Conservation (phyloP, 805 yeast genomes). For the Schizosaccharomyces pombe region DNA sequence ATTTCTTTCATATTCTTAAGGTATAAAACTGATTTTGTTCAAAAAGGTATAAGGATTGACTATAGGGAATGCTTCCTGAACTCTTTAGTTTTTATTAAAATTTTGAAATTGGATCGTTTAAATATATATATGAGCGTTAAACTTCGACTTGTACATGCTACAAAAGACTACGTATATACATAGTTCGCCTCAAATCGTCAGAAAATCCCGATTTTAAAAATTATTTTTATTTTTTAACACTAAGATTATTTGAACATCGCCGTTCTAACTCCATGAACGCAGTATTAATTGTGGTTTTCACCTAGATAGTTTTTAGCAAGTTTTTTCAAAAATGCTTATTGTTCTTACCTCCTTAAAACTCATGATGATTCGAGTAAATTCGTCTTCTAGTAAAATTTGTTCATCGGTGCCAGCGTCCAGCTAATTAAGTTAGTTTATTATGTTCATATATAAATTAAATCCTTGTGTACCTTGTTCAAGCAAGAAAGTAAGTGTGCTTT, state of each 20-base stretch:
- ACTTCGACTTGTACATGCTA: too few species aligned
- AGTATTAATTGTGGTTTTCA: background rate
- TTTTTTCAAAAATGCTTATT: background rate
- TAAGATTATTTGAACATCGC: background rate
- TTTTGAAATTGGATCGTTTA: too few species aligned
- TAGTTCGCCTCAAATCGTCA: too few species aligned
- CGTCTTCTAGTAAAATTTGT: background rate
- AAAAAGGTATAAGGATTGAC: too few species aligned
- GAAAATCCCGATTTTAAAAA: too few species aligned
- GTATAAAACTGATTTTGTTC: too few species aligned
- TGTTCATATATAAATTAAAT: background rate
- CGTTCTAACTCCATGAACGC: background rate
- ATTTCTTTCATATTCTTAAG: too few species aligned
- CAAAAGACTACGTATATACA: too few species aligned
- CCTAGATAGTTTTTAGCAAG: background rate
- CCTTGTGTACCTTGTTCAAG: constrained; percentile 32
- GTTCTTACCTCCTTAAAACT: constrained; percentile 1
- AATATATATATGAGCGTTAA: too few species aligned
- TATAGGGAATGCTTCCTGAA: too few species aligned
- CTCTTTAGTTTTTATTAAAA: too few species aligned
- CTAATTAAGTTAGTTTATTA: constrained; percentile 5
- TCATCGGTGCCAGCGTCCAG: constrained; percentile 8
- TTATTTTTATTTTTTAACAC: background rate
- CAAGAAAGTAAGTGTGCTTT: constrained; percentile 56
- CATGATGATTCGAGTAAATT: background rate